phyloP scores from a whole-genome alignment of 106 monocot species.

The Amphibolis antarctica region DNA sequence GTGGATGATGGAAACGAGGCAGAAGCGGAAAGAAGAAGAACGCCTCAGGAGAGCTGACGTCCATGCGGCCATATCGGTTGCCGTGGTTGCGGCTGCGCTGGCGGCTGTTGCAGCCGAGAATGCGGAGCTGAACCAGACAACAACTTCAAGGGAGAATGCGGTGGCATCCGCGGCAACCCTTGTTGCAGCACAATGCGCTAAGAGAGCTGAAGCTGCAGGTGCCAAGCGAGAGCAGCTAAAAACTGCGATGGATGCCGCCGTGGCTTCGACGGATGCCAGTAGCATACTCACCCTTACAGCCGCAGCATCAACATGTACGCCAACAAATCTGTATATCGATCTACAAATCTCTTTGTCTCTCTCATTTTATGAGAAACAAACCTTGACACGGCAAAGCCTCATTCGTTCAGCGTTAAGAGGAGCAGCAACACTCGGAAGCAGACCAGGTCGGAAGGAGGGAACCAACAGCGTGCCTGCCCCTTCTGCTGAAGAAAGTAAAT shows the following conservation, averaged over 20 bases:
- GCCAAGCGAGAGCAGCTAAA: constrained; percentile 42
- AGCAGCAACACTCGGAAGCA: constrained; percentile 50
- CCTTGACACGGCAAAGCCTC: not conserved
- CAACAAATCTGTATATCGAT: not conserved
- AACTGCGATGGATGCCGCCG: constrained; percentile 41
- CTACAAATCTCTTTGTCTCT: not conserved
- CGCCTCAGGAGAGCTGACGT: constrained; percentile 55
- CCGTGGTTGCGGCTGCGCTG: constrained; percentile 57
- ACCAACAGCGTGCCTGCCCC: constrained; percentile 5
- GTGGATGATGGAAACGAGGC: constrained; percentile 61
- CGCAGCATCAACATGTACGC: constrained; percentile 76
- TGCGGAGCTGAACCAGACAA: constrained; percentile 12
- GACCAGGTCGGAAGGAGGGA: constrained; percentile 12
- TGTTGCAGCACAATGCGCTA: constrained; percentile 57
- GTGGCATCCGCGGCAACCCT: constrained; percentile 64
- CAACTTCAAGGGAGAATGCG: constrained; percentile 37
- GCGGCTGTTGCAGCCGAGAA: constrained; percentile 61
- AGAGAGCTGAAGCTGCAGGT: constrained; percentile 48
- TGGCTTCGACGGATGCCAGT: constrained; percentile 38
- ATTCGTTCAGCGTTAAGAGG: constrained; percentile 53
- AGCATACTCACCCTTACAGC: constrained; percentile 62
- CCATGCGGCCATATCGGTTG: constrained; percentile 65
- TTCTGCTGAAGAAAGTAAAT: constrained; percentile 28
- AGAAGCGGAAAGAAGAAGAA: constrained; percentile 48
- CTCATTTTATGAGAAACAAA: not conserved